phyloP scores from a whole-genome alignment of 1,284 basidiomycete genomes.

The Puccinia polysora region DNA sequence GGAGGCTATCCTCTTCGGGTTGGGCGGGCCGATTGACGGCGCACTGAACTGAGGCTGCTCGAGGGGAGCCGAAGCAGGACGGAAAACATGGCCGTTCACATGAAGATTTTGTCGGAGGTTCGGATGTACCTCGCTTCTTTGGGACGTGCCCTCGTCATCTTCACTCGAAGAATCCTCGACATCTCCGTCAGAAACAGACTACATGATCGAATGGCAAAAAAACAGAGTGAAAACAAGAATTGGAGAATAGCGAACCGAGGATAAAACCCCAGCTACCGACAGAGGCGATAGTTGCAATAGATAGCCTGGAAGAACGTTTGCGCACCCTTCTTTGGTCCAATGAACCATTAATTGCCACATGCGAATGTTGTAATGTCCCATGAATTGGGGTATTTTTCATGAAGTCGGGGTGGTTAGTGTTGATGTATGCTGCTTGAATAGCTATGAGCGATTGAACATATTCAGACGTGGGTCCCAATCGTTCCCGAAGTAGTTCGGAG shows the following conservation, averaged over 20 bases:
- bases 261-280: slow-evolving; percentile 36
- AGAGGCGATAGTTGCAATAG: slow-evolving; percentile 32
- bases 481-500: slow-evolving; percentile 87
- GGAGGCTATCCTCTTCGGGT: slow-evolving; percentile 49
- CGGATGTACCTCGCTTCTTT: slow-evolving; percentile 8
- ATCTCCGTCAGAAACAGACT: slow-evolving; percentile 43
- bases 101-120: slow-evolving; percentile 18
- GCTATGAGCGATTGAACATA: slow-evolving; percentile 93
- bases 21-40: slow-evolving; percentile 51
- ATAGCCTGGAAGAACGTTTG: slow-evolving; percentile 33
- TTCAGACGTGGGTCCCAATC: slow-evolving; percentile 90
- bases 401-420: slow-evolving; percentile 93
- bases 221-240: background rate
- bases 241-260: slow-evolving; percentile 34
- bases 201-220: slow-evolving; percentile 15
- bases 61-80: slow-evolving; percentile 38
- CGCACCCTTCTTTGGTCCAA: slow-evolving; percentile 42
- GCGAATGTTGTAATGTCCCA: slow-evolving; percentile 52
- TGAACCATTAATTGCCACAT: slow-evolving; percentile 49
- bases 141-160: slow-evolving; percentile 31
- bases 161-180: slow-evolving; percentile 41
- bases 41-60: slow-evolving; percentile 12
- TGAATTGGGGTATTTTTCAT: slow-evolving; percentile 64
- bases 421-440: slow-evolving; percentile 99
- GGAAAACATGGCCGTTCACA: slow-evolving; percentile 16